Evolutionary conservation across 1,139 yeast species (phyloP).

Genomic region (Suhomyces anneliseae): DNA sequence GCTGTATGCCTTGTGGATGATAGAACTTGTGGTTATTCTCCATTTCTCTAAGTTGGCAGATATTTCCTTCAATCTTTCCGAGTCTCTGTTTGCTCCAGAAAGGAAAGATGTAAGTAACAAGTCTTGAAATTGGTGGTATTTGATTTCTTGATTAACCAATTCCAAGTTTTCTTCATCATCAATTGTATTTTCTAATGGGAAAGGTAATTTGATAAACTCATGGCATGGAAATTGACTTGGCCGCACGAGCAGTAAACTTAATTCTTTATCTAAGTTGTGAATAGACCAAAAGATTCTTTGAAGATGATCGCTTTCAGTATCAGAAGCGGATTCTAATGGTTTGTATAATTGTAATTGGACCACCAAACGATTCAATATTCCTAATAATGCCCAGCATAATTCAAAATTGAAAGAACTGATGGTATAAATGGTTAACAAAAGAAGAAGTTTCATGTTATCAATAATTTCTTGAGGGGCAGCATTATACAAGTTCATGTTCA

Average conservation of each 20-base stretch:
- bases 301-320: conserved; percentile 1
- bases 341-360: conserved; percentile 26
- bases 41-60: conserved; percentile 36
- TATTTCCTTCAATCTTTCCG: conserved; percentile 17
- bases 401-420: conserved; percentile 29
- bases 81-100: conserved; percentile 5
- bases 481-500: conserved; percentile 30
- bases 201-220: conserved; percentile 18
- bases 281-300: conserved; percentile 41
- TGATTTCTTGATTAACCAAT: conserved; percentile 23
- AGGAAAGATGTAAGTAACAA: conserved; percentile 15
- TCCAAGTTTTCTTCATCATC: conserved; percentile 21
- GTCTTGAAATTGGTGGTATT: conserved; percentile 22
- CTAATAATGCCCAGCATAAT: conserved; percentile 38
- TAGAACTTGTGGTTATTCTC: conserved; percentile 33
- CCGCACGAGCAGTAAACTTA: conserved; percentile 31
- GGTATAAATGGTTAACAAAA: conserved; percentile 35
- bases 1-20: conserved; percentile 26
- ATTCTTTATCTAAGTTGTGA: conserved; percentile 41
- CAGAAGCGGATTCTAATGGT: background rate
- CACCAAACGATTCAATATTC: conserved; percentile 33
- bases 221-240: conserved; percentile 38
- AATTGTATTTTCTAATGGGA: conserved; percentile 13
- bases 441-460: conserved; percentile 26
- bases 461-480: conserved; percentile 20